These are phyloP conservation scores for Pouteria campechiana DNA, from an alignment of 179 eudicot species.

Conservation along the genomic window DNA sequence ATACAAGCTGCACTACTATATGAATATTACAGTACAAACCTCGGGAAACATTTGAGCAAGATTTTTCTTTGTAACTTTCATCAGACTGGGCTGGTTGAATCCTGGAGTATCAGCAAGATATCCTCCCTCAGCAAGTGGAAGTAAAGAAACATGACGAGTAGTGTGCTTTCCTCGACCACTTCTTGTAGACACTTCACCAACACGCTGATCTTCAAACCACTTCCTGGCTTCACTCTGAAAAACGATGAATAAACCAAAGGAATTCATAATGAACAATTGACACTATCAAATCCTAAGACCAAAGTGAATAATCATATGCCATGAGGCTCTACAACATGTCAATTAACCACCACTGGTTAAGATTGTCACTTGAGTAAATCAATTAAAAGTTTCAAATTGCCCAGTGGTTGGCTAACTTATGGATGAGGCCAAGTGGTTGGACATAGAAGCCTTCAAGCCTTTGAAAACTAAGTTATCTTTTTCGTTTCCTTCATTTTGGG, in stretches of 20 bases:
- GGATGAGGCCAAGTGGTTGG: no score
- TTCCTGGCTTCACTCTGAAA: constrained; percentile 62
- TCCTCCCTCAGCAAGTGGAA: constrained; percentile 82
- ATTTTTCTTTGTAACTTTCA: constrained; percentile 77
- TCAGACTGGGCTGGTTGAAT: constrained; percentile 80
- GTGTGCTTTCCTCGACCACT: constrained; percentile 98
- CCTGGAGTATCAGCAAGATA: constrained; percentile 97
- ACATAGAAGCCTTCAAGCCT: no score
- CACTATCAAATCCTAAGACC: no score
- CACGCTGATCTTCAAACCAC: constrained; percentile 86
- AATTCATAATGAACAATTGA: background rate
- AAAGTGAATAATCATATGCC: no score
- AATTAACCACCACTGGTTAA: no score
- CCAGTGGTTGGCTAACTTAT: no score
- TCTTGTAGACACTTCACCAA: constrained; percentile 88
- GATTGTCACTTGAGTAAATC: no score
- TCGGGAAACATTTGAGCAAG: constrained; percentile 77
- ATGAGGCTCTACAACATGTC: no score
- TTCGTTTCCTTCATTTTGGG: background rate
- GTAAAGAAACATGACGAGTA: constrained; percentile 82
- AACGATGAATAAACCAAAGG: constrained; percentile 1
- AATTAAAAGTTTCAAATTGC: no score
- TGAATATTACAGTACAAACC: constrained; percentile 30
- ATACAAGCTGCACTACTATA: background rate
- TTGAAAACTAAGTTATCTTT: no score